These are phyloP conservation scores for Maudiozyma pseudohumilis DNA, from an alignment of 805 yeast genomes.

Conservation along the genomic window DNA sequence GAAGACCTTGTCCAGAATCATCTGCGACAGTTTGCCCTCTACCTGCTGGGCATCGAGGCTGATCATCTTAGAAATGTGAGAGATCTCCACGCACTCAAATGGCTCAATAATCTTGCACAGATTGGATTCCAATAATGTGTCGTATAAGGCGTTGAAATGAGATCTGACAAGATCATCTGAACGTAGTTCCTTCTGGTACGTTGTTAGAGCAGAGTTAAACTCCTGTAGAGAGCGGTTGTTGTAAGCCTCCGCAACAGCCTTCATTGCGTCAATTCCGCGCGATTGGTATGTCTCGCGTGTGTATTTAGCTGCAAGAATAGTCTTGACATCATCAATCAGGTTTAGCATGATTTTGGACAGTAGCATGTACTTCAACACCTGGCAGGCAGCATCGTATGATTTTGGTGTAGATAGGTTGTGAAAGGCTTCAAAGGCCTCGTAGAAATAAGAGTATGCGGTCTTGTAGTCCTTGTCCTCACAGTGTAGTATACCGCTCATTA, in stretches of 20 bases:
- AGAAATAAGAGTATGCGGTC: conserved; percentile 91
- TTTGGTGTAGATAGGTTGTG: conserved; percentile 37
- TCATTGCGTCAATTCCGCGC: conserved; percentile 90
- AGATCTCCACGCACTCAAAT: conserved; percentile 87
- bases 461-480: conserved; percentile 96
- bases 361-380: conserved; percentile 84
- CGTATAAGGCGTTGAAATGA: conserved; percentile 88
- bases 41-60: conserved; percentile 82
- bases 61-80: conserved; percentile 77
- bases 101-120: conserved; percentile 92
- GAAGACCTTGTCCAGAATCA: conserved; percentile 93
- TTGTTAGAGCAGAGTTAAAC: conserved; percentile 71
- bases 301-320: conserved; percentile 64
- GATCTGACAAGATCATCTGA: conserved; percentile 82
- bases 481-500: conserved; percentile 89
- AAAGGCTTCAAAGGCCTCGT: conserved; percentile 89
- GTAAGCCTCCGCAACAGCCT: conserved; percentile 83
- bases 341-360: conserved; percentile 90
- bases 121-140: conserved; percentile 85
- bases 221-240: conserved; percentile 83
- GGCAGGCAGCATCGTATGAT: conserved; percentile 59
- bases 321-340: conserved; percentile 73
- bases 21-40: conserved; percentile 89
- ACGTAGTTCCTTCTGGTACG: conserved; percentile 65
- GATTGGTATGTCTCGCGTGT: conserved; percentile 61